Percentiles rank a stretch among this genome's conserved stretches.
Conservation (phyloP, 228 moss, liverwort and hornwort genomes). For the Sphagnum fallax region DNA sequence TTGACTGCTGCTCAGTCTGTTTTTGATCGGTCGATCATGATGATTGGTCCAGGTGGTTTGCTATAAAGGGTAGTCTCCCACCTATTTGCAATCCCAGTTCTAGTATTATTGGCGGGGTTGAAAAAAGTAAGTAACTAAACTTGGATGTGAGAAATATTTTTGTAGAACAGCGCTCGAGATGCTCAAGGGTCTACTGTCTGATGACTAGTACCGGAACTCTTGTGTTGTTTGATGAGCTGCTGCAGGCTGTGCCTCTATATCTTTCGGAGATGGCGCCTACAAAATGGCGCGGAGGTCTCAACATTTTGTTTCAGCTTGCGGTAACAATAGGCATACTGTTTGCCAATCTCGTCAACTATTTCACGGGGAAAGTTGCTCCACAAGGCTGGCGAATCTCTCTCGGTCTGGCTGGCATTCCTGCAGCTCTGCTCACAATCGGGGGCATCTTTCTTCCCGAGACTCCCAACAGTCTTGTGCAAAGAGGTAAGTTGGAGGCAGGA, state of each 20-base stretch:
- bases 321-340: slow-evolving; percentile 50
- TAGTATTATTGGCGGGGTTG: no score
- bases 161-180: no score
- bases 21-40: no score
- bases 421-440: slow-evolving; percentile 31
- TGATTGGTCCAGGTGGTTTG: no score
- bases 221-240: not conserved
- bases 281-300: slow-evolving; percentile 48
- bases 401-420: slow-evolving; percentile 32
- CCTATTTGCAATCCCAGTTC: no score
- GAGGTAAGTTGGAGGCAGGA: slow-evolving; percentile 29
- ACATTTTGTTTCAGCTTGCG: slow-evolving; percentile 50
- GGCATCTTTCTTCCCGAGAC: slow-evolving; percentile 41
- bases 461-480: slow-evolving; percentile 41
- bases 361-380: slow-evolving; percentile 20
- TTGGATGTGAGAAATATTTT: no score
- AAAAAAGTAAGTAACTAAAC: no score
- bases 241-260: slow-evolving; percentile 42
- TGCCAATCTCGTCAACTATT: slow-evolving; percentile 48
- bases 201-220: no score
- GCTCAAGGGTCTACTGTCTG: no score
- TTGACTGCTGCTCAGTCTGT: no score
- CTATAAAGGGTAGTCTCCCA: no score
- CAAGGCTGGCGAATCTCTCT: slow-evolving; percentile 48
- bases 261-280: slow-evolving; percentile 59